A percentile compares a stretch with the other conserved stretches of the same genome.
These are phyloP conservation scores for Fraxinus cuspidata DNA, from an alignment of 257 asterid species.

Conservation along the genomic window DNA sequence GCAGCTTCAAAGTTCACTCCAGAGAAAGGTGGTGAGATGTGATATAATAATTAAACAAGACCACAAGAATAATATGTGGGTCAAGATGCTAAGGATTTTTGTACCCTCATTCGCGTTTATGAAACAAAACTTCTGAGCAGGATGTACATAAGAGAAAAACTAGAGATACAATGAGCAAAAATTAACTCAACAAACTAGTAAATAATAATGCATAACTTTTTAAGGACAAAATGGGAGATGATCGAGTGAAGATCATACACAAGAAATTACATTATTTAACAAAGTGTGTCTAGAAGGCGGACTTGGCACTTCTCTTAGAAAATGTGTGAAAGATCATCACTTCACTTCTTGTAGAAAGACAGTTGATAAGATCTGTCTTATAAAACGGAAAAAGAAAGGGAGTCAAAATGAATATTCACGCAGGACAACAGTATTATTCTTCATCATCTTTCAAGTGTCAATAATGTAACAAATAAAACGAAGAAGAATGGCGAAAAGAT, in stretches of 20 bases:
- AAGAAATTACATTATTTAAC: background rate
- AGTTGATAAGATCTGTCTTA: background rate
- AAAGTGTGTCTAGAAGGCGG: background rate
- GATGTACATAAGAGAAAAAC: background rate
- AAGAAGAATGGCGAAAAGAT: background rate
- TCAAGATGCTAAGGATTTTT: background rate
- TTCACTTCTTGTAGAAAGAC: background rate
- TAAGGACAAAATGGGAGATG: background rate
- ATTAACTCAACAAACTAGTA: background rate
- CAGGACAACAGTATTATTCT: background rate
- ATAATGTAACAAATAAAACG: background rate
- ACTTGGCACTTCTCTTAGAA: background rate
- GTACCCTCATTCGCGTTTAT: background rate
- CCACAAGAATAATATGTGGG: background rate
- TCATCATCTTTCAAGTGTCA: background rate
- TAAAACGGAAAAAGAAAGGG: background rate
- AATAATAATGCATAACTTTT: background rate
- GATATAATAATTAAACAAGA: background rate
- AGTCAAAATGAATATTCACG: background rate
- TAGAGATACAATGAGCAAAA: background rate
- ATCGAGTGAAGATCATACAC: background rate
- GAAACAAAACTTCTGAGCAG: background rate
- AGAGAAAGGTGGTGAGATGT: slow-evolving; percentile 1
- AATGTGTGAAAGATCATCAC: background rate
- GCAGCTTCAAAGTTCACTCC: slow-evolving; percentile 13